Percentiles rank a stretch among this genome's conserved stretches.
phyloP scores from a whole-genome alignment of 208 protist genomes.

The Crithidia thermophila region DNA sequence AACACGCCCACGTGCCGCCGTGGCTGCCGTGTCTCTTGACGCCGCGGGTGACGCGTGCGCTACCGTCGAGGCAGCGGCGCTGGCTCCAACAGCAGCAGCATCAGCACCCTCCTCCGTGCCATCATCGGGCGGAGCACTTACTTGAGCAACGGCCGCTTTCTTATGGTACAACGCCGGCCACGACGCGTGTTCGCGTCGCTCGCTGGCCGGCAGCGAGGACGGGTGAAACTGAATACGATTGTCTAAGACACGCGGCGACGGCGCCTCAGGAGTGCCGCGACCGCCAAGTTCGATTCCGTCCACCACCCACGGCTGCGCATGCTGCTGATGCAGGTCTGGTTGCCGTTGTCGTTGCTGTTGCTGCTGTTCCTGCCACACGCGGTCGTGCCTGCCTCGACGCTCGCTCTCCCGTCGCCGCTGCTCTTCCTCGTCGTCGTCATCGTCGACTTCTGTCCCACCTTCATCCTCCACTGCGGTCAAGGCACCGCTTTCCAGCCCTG shows the following conservation, averaged over 20 bases:
- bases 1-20: too few relatives aligned
- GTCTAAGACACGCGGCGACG: constrained; percentile 30
- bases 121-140: too few relatives aligned
- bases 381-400: constrained; percentile 1
- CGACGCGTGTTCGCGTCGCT: not conserved
- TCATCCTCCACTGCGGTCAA: not conserved
- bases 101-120: too few relatives aligned
- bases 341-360: not conserved
- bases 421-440: not conserved
- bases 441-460: not conserved
- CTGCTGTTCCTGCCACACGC: not conserved
- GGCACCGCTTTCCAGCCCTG: not conserved
- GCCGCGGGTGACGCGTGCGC: too few relatives aligned
- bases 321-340: not conserved
- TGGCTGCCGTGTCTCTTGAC: too few relatives aligned
- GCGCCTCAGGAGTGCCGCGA: not conserved
- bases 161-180: not conserved
- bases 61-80: too few relatives aligned
- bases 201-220: not conserved
- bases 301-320: constrained; percentile 8
- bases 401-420: not conserved
- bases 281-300: not conserved
- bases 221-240: constrained; percentile 10
- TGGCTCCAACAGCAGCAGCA: too few relatives aligned
- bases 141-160: too few relatives aligned